Percentiles rank a stretch among this genome's conserved stretches.
phyloP scores from a whole-genome alignment of 225 moss, liverwort and hornwort genomes.

The Bryoerythrophyllum caledonicum region DNA sequence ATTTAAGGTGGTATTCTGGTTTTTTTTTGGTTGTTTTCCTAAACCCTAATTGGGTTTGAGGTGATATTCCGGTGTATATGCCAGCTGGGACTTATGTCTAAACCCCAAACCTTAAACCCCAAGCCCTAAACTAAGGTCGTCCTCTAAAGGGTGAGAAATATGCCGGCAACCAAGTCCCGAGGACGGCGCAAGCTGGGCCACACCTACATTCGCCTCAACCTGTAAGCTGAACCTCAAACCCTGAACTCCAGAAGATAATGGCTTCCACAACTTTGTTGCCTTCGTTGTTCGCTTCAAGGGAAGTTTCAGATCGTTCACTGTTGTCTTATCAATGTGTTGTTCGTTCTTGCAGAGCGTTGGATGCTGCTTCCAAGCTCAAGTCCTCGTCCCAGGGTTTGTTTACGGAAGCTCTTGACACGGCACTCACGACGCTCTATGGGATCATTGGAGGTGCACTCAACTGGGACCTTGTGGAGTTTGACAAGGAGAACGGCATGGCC shows the following conservation, averaged over 20 bases:
- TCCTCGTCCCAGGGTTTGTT: constrained; percentile 28
- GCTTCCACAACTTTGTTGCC: too few species aligned
- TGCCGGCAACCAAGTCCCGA: constrained; percentile 28
- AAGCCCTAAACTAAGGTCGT: too few species aligned
- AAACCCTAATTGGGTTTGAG: not conserved
- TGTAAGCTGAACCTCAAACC: constrained; percentile 27
- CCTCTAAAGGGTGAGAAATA: not conserved
- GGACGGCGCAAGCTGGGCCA: constrained; percentile 42
- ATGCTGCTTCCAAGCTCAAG: constrained; percentile 25
- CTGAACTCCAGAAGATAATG: too few species aligned
- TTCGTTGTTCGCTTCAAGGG: not conserved
- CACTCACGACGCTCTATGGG: constrained; percentile 54
- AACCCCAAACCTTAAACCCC: too few species aligned
- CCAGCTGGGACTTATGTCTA: too few species aligned
- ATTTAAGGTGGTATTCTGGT: too few species aligned
- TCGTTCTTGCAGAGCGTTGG: constrained; percentile 29
- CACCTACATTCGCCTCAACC: constrained; percentile 31
- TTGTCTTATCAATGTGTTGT: too few species aligned
- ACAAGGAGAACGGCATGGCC: constrained; percentile 30
- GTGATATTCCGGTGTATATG: too few species aligned
- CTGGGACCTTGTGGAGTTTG: constrained; percentile 44
- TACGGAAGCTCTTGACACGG: constrained; percentile 35
- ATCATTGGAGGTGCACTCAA: constrained; percentile 51
- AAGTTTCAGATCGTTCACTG: not conserved
- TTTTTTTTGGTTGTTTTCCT: not conserved